phyloP scores from a whole-genome alignment of 2,329 filamentous ascomycete species.

The Bretziella fagacearum region DNA sequence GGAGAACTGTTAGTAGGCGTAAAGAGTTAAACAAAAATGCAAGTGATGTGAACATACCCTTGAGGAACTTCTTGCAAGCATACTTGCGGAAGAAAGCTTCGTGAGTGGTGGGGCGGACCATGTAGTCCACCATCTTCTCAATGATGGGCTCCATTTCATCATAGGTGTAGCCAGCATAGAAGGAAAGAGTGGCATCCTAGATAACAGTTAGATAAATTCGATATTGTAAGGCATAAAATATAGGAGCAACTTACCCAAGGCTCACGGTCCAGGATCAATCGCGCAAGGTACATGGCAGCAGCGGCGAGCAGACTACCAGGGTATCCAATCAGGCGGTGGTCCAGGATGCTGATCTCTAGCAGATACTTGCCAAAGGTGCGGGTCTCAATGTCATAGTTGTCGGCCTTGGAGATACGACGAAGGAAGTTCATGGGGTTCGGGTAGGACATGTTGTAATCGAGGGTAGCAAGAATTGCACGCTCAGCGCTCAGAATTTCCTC shows the following conservation, averaged over 20 bases:
- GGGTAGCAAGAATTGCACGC: constrained; percentile 74
- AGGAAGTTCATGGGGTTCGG: constrained; percentile 99
- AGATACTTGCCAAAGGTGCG: constrained; percentile 95
- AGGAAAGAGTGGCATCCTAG: constrained; percentile 66
- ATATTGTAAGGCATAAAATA: neutral
- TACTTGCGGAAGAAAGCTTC: constrained; percentile 99
- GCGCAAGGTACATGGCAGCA: constrained; percentile 85
- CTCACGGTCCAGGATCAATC: constrained; percentile 76
- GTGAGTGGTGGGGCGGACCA: constrained; percentile 74
- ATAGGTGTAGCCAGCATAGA: constrained; percentile 88
- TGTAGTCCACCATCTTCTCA: constrained; percentile 89
- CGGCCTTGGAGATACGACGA: constrained; percentile 93
- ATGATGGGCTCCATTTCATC: constrained; percentile 87
- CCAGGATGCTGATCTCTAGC: constrained; percentile 88
- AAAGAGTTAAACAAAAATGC: neutral
- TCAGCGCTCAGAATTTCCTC: constrained; percentile 95
- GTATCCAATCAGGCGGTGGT: constrained; percentile 83
- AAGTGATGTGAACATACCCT: constrained; percentile 47
- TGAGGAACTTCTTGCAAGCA: constrained; percentile 97
- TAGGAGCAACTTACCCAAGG: constrained; percentile 53
- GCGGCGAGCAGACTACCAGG: constrained; percentile 82
- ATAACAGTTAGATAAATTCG: constrained; percentile 20
- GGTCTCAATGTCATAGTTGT: constrained; percentile 97
- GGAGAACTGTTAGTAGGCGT: constrained; percentile 1
- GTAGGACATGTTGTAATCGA: constrained; percentile 95